phyloP scores from a whole-genome alignment of 2,329 filamentous ascomycete species.

The Cercospora brassicicola region DNA sequence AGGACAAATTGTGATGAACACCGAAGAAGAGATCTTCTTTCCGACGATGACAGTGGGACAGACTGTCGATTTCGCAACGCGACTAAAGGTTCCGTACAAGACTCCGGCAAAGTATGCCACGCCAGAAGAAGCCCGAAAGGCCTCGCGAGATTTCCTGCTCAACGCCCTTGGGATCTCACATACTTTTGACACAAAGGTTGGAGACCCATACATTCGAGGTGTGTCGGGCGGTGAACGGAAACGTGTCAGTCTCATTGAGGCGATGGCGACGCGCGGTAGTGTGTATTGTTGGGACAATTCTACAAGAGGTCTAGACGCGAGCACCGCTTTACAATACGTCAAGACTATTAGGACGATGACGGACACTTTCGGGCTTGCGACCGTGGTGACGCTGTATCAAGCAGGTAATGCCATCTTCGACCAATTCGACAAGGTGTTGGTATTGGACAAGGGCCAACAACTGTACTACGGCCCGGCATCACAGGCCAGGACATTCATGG shows the following conservation, averaged over 20 bases:
- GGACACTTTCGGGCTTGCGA: constrained; percentile 58
- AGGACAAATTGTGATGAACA: constrained; percentile 48
- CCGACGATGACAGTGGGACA: constrained; percentile 57
- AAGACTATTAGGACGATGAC: constrained; percentile 63
- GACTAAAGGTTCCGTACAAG: constrained; percentile 46
- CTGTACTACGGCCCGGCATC: constrained; percentile 63
- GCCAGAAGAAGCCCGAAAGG: constrained; percentile 28
- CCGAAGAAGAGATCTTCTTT: constrained; percentile 53
- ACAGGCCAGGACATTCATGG: constrained; percentile 64
- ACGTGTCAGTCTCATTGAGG: constrained; percentile 67
- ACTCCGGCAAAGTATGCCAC: constrained; percentile 42
- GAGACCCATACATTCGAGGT: constrained; percentile 64
- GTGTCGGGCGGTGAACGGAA: constrained; percentile 68
- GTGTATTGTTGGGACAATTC: constrained; percentile 68
- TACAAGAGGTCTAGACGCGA: constrained; percentile 65
- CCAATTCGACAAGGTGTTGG: constrained; percentile 67
- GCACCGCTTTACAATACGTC: constrained; percentile 55
- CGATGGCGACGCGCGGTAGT: constrained; percentile 56
- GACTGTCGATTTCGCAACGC: constrained; percentile 54
- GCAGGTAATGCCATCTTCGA: constrained; percentile 68
- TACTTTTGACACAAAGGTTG: constrained; percentile 64
- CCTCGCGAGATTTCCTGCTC: constrained; percentile 53
- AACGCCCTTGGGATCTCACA: constrained; percentile 59
- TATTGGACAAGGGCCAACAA: constrained; percentile 64
- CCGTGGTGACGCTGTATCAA: constrained; percentile 66